Evolutionary conservation across 805 yeast species (phyloP), one percentile per base, ranked within the genome.

Genomic region (Candida peoriensis): DNA sequence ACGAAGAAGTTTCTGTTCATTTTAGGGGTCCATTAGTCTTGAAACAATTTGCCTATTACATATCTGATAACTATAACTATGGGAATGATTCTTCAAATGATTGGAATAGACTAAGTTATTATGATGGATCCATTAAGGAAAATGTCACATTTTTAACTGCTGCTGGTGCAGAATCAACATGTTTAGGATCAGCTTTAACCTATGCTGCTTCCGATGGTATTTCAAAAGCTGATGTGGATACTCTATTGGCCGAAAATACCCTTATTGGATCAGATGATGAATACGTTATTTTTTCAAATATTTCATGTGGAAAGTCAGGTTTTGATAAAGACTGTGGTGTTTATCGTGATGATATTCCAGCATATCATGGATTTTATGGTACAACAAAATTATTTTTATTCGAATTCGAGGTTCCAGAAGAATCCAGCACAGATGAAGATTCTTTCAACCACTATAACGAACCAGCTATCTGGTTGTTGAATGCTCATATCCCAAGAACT

Each of bases 391-490:
- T 81, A 81, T 82, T 81, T 50, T 58, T 81, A 42, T 81, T 82
- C 48, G 80, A 80, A 55, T 82, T 82, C 54, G 61, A 64, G 36
- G 75, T 78, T 74, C 89, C 89, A 30, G 58, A 62, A 20, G 86
- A 80, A 47, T 48, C 62, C 6, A 43, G 47, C 18, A 48, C 62
- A 17, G 58, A 61, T 34, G 60, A 32, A n/a, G 24, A 30, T 17
- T 17, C 61, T 5, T 30, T 39, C 20, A 38, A 32, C 16, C 52
- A 55, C 30, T 80, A 68, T 51, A 72, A 82, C 55, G 61, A 80
- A 77, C 86, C 89, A 8, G 88, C 86, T 15, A 80, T 80, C 46
- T 81, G 89, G 89, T 63, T 81, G 41, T 63, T 81, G 50, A 81
- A 81, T 46, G 81, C 85, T 20, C 70, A 76, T 46, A 79, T 81